Evolutionary conservation across 495 filamentous ascomycete species (phyloP), one percentile per base, ranked within the genome.

Genomic region (Cenococcum geophilum): DNA sequence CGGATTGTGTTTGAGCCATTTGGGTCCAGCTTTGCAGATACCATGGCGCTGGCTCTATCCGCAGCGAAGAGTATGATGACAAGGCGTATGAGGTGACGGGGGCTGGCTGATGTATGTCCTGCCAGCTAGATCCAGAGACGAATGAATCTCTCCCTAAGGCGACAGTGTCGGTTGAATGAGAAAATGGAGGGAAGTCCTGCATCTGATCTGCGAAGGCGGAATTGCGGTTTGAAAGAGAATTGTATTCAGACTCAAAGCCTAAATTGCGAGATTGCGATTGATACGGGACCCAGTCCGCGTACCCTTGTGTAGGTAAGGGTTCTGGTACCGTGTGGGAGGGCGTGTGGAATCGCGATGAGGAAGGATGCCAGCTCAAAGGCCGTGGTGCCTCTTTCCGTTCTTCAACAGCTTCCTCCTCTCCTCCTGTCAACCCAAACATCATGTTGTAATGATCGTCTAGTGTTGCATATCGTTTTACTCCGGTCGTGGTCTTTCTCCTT

Each of bases 361-460:
- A 60, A 14, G 66, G 66, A 52, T 69, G 66, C 66, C 66, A 69
- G 57, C 66, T 69, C 45, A 69, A 21, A 5, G 66, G 66, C 11
- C 66, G 59, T 21, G 63, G 34, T 20, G 53, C 32, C 25, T 51
- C 62, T 16, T 18, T 47, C 50, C 51, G 36, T 1, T 50, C 47
- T 35, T 20, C 55, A 18, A 55, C 51, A 4, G 54, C 52, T 18
- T 36, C 42, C 50, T 62, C 59, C 21, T 66, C 63, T 25, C 62
- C 60, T 23, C 51, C 56, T 8, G 50, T 48, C 37, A 63, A 35
- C 8, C 66, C 66, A 47, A 66, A 63, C 66, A 69, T 69, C 63
- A 69, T 65, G 48, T 66, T 69, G 60, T 58, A 69, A 45, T 69
- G 66, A 35, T 69, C 66, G 32, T 69, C 66, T 9, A 69, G 36